Percentiles rank a stretch among this genome's conserved stretches.
Conservation (phyloP, 139 green algal species). For the Chlamydomonas schloesseri region DNA sequence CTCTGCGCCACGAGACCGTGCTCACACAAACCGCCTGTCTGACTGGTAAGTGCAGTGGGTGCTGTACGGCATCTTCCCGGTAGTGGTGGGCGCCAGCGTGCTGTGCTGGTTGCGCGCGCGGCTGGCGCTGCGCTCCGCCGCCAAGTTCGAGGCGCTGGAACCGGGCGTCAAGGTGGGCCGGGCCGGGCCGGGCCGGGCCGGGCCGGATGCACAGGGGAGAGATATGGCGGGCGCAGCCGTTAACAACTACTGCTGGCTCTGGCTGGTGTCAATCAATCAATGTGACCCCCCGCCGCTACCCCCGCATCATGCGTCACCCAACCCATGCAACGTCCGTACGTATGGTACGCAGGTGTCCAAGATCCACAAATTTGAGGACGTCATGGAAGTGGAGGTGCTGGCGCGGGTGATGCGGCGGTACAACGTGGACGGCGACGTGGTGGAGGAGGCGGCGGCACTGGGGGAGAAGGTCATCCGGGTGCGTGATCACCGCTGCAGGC, state of each 20-base stretch:
- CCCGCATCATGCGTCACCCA: too few relatives aligned
- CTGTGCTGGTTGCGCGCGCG: not conserved
- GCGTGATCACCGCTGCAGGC: too few relatives aligned
- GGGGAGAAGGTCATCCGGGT: constrained; percentile 36
- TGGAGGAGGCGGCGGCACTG: not conserved
- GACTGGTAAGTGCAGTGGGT: constrained; percentile 11
- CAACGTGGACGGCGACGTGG: not conserved
- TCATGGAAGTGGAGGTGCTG: constrained; percentile 34
- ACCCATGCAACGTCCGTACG: too few relatives aligned
- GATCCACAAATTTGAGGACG: constrained; percentile 37
- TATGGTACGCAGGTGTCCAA: constrained; percentile 11
- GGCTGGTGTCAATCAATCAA: too few relatives aligned
- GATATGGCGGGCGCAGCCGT: too few relatives aligned
- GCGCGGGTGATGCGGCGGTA: not conserved
- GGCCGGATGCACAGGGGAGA: too few relatives aligned
- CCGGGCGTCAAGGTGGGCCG: not conserved
- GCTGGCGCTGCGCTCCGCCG: not conserved
- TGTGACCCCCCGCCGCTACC: too few relatives aligned
- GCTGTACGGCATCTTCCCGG: constrained; percentile 50
- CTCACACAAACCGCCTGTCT: too few relatives aligned
- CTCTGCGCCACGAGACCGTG: too few relatives aligned
- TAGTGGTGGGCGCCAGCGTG: constrained; percentile 8
- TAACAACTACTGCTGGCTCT: too few relatives aligned
- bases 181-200: too few relatives aligned
- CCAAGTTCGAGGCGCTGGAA: constrained; percentile 19